Percentiles rank a stretch among this genome's conserved stretches.
These are phyloP conservation scores for Aechmea fasciata DNA, from an alignment of 176 grass and related monocot genomes.

Conservation along the genomic window DNA sequence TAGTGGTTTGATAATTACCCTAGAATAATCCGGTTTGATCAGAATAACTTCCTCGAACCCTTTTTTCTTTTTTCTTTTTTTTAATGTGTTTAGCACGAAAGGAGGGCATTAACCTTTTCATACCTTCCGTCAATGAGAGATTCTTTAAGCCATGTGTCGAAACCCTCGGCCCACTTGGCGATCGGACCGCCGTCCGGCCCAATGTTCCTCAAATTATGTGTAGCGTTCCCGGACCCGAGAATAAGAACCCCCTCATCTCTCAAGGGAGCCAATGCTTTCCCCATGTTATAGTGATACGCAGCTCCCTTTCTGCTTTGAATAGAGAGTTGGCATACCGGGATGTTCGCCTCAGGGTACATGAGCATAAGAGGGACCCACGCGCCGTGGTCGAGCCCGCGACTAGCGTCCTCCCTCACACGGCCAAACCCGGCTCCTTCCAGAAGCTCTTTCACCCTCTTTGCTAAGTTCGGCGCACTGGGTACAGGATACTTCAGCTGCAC, in stretches of 20 bases:
- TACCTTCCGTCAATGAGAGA: slow-evolving; percentile 57
- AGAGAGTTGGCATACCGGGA: slow-evolving; percentile 80
- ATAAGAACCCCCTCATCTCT: slow-evolving; percentile 59
- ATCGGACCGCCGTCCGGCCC: slow-evolving; percentile 10
- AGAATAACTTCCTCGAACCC: no score
- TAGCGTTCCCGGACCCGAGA: slow-evolving; percentile 72
- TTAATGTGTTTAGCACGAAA: no score
- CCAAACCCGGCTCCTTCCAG: slow-evolving; percentile 53
- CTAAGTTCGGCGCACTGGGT: slow-evolving; percentile 56
- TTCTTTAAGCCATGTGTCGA: slow-evolving; percentile 74
- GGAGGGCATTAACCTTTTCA: background rate
- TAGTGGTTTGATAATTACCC: no score
- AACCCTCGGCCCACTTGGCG: slow-evolving; percentile 52
- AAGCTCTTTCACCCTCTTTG: slow-evolving; percentile 47
- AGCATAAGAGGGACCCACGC: slow-evolving; percentile 71
- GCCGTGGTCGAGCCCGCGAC: slow-evolving; percentile 72
- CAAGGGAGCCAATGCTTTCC: slow-evolving; percentile 53
- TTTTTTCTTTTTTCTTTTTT: no score
- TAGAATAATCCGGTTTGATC: no score
- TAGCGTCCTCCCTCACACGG: slow-evolving; percentile 44
- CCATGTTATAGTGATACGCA: slow-evolving; percentile 73
- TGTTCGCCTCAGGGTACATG: slow-evolving; percentile 69
- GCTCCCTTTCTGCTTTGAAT: slow-evolving; percentile 45
- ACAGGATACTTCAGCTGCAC: slow-evolving; percentile 67
- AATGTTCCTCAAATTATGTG: slow-evolving; percentile 60